Conservation (phyloP, 2,329 filamentous ascomycete species). For the Arachnomyces sp. region DNA sequence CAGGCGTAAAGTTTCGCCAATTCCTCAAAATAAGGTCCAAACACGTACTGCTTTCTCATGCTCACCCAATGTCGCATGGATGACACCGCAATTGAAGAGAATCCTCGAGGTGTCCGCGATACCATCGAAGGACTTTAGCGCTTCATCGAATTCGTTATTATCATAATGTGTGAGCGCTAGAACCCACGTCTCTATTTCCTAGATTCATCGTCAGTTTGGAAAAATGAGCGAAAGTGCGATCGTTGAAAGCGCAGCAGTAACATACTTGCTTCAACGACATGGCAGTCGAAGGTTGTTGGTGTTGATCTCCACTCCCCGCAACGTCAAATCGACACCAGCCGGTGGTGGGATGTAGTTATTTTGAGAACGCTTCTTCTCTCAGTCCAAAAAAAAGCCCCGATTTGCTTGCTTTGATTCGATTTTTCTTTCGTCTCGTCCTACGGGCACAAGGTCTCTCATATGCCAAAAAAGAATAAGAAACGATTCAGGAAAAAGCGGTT, state of each 20-base stretch:
- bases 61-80: constrained; percentile 91
- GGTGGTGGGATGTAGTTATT: not conserved
- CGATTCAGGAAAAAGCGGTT: too few relatives aligned
- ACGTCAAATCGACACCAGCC: not conserved
- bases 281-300: not conserved
- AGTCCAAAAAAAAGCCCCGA: not conserved
- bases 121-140: constrained; percentile 71
- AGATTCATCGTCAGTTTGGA: not conserved
- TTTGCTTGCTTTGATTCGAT: not conserved
- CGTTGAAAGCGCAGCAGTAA: not conserved
- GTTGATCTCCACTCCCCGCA: not conserved
- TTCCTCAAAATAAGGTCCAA: not conserved
- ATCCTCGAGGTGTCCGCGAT: constrained; percentile 98
- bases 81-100: constrained; percentile 95
- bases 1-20: constrained; percentile 1
- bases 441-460: too few relatives aligned
- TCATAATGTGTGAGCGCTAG: constrained; percentile 85
- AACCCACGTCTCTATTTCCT: constrained; percentile 99
- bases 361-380: too few relatives aligned
- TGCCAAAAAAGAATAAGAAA: too few relatives aligned
- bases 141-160: constrained; percentile 93
- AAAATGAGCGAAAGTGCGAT: not conserved
- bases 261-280: constrained; percentile 20
- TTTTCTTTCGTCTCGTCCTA: not conserved
- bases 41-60: constrained; percentile 82